Evolutionary conservation across 2,329 filamentous ascomycete genomes (phyloP).

Genomic region (Capronia americana): DNA sequence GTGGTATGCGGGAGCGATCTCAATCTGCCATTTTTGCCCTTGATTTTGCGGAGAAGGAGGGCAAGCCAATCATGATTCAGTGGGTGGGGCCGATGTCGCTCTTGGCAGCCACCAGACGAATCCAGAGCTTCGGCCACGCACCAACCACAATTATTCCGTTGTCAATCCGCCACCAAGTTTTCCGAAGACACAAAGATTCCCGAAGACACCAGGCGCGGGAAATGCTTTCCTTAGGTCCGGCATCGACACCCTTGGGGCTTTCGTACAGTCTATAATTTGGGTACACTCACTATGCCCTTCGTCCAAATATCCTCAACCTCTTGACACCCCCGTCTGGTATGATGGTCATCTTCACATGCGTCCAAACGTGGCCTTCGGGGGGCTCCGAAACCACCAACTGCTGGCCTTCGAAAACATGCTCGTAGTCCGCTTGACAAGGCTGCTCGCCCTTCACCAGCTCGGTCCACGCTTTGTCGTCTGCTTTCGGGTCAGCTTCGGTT

Average conservation of each 20-base stretch:
- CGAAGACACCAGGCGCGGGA: background rate
- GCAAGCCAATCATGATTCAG: background rate
- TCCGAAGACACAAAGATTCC: background rate
- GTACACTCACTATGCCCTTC: conserved; percentile 50
- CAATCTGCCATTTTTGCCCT: conserved; percentile 20
- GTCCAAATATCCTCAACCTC: conserved; percentile 78
- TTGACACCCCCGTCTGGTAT: conserved; percentile 94
- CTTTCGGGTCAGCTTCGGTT: conserved; percentile 42
- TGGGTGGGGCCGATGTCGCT: conserved; percentile 31
- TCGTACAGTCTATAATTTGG: background rate
- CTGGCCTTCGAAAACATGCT: conserved; percentile 49
- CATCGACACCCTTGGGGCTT: background rate
- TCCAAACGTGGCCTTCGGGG: conserved; percentile 74
- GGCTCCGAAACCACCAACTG: conserved; percentile 59
- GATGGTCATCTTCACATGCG: conserved; percentile 88
- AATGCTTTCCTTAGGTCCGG: conserved; percentile 2
- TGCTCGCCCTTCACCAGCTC: conserved; percentile 48
- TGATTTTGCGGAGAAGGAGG: conserved; percentile 21
- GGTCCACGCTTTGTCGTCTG: conserved; percentile 47
- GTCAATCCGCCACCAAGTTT: background rate
- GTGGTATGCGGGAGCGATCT: conserved; percentile 17
- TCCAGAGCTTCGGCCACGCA: conserved; percentile 7
- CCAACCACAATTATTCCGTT: conserved; percentile 18
- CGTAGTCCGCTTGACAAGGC: conserved; percentile 49
- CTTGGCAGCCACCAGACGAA: conserved; percentile 22